phyloP scores from a whole-genome alignment of 441 rosid species.

The Syzygium malaccense region DNA sequence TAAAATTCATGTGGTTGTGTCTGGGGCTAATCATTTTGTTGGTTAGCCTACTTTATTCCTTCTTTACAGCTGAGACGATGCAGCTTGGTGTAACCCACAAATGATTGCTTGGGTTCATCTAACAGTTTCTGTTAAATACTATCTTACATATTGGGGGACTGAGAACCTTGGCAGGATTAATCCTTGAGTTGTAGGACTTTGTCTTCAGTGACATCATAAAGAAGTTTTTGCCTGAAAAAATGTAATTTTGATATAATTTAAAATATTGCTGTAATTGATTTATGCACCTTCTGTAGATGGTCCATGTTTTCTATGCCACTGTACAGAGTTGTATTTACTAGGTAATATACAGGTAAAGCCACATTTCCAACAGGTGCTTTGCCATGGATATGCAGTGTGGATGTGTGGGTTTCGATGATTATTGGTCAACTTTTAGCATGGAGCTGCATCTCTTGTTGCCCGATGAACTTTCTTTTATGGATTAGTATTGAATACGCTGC shows the following conservation, averaged over 20 bases:
- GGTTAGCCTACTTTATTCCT: not conserved
- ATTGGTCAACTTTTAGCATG: not conserved
- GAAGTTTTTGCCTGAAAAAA: not conserved
- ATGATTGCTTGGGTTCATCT: not conserved
- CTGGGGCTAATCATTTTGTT: not conserved
- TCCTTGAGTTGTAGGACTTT: not conserved
- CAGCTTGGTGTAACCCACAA: not conserved
- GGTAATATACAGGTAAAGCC: not conserved
- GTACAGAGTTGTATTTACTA: not conserved
- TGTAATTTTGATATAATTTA: not conserved
- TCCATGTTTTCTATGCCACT: not conserved
- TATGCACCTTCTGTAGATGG: not conserved
- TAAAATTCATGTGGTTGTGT: not conserved
- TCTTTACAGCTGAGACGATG: not conserved
- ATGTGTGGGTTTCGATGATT: not conserved
- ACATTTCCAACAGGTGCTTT: not conserved
- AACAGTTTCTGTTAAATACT: not conserved
- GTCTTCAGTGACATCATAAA: not conserved
- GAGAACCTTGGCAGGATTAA: not conserved
- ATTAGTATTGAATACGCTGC: not conserved
- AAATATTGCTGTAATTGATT: not conserved
- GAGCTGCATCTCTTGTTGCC: not conserved
- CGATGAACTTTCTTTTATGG: not conserved
- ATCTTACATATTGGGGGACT: not conserved
- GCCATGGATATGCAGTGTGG: not conserved